Evolutionary conservation across 257 asterid species (phyloP), one percentile per base, ranked within the genome.

Genomic region (Anisodus tanguticus): DNA sequence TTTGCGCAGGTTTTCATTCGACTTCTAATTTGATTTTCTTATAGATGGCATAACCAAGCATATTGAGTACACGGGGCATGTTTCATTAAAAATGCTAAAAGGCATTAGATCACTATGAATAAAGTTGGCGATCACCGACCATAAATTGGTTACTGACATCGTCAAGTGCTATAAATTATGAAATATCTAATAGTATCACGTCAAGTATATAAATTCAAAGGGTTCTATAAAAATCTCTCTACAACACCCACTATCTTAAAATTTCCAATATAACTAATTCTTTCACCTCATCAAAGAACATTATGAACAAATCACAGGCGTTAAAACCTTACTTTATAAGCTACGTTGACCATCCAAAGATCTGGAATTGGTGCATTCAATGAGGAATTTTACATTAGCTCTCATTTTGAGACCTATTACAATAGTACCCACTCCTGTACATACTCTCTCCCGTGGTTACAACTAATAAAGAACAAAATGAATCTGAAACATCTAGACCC

Each of bases 391-490:
- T 77, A 77, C 81, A 77, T 77, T 53, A 77, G 81, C 64, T 55
- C 81, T 77, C 85, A 66, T 53, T 67, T 66, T 68, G 66, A 59
- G 79, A 68, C 84, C 82, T 53, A 68, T 16, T 51, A 67, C 62
- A 82, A 64, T 45, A 81, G 87, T 79, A 85, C 57, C 85, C 58
- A 90, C 86, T 58, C 88, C 87, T 93, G 88, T 92, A 93, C 97
- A 93, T 81, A 88, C 90, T 89, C 60, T 67, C 79, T 53, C 85
- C 74, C 79, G 89, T 82, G 82, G 83, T 85, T 87, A 86, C 88
- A 85, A 87, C 83, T 86, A 87, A 92, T 89, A 85, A 85, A 79
- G 66, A 87, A 84, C 92, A 90, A 93, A 88, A 90, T 88, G 67
- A 79, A 39, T 58, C 83, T 43, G 64, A 26, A 78, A 82, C 76